Conservation (phyloP, 176 grass and related monocot genomes). For the Pharus latifolius region DNA sequence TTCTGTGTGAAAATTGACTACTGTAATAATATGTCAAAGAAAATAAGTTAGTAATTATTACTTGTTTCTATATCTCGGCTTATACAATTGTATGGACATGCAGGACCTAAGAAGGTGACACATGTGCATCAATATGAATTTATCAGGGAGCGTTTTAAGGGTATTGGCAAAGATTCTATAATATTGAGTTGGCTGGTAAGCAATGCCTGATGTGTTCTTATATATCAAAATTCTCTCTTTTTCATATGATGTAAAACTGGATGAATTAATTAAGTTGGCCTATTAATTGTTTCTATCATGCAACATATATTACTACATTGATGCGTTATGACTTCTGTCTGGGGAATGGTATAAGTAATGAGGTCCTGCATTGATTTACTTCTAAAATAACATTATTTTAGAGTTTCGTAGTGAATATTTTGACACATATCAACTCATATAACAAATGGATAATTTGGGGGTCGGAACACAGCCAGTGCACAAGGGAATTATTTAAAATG, state of each 20-base stretch:
- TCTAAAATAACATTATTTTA: too few relatives aligned
- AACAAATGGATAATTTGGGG: too few relatives aligned
- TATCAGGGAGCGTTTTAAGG: constrained; percentile 76
- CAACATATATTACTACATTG: too few relatives aligned
- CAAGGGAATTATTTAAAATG: too few relatives aligned
- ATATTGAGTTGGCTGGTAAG: constrained; percentile 94
- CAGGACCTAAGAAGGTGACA: constrained; percentile 34
- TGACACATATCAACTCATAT: too few relatives aligned
- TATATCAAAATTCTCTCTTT: not conserved
- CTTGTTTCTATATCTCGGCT: not conserved
- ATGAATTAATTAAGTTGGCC: not conserved
- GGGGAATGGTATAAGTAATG: too few relatives aligned
- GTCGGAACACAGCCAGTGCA: too few relatives aligned
- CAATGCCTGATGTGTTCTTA: constrained; percentile 16
- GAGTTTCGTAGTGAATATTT: too few relatives aligned
- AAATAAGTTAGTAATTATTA: not conserved
- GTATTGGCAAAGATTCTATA: constrained; percentile 67
- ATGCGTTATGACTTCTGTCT: too few relatives aligned
- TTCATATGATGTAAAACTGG: not conserved
- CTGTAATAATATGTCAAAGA: not conserved
- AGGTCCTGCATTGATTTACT: too few relatives aligned
- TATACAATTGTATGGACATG: not conserved
- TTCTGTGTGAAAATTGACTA: not conserved
- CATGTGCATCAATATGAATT: constrained; percentile 48
- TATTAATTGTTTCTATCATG: not conserved